Base-by-base conservation (phyloP, 352 stramenopile species). In the Aphanomyces invadans region DNA sequence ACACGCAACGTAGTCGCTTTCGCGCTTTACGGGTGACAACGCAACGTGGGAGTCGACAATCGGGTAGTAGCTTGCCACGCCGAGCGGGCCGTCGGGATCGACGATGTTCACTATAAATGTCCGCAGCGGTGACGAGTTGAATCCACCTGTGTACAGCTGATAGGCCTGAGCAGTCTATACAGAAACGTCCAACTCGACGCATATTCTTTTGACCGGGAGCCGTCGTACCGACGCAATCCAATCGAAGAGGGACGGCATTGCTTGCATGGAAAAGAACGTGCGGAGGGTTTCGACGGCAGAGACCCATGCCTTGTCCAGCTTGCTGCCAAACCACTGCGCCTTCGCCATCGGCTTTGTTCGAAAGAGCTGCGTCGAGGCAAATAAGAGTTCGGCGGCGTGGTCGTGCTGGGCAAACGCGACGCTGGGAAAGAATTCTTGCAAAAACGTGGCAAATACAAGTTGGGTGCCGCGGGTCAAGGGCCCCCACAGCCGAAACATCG, bases 181-280 rank as follows among this genome's bases (percentile, higher is more conserved):
- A 65, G 9, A 32, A 63, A 46, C 3, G 39, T 21, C 51, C 3
- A 70, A 3, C 10, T 23, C 44, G 31, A 73, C 45, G 38, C 11
- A 31, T 1, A 56, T 17, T 26, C n/a, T 7, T 10, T 25, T 53
- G 28, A 48, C 9, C n/a, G n/a, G n/a, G n/a, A n/a, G n/a, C n/a
- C n/a, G n/a, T n/a, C 66, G 29, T 75, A 92, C 86, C 80, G 86
- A 77, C 36, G 81, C 81, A 65, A 93, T 90, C 86, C 86, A 95
- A 49, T 88, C 72, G 0, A 95, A 57, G 26, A 95, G 74, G 33
- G 81, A 88, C 23, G 86, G 84, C 32, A 92, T 91, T 55, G 90
- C 90, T 51, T 91, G 81, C 3, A 76, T 79, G 10, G 86, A 83
- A 53, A 93, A 95, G 65, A 90, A 95, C 0, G 90, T 66, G 28